phyloP scores from a whole-genome alignment of 768 basidiomycete genomes.

The Sporobolomyces pararoseus region DNA sequence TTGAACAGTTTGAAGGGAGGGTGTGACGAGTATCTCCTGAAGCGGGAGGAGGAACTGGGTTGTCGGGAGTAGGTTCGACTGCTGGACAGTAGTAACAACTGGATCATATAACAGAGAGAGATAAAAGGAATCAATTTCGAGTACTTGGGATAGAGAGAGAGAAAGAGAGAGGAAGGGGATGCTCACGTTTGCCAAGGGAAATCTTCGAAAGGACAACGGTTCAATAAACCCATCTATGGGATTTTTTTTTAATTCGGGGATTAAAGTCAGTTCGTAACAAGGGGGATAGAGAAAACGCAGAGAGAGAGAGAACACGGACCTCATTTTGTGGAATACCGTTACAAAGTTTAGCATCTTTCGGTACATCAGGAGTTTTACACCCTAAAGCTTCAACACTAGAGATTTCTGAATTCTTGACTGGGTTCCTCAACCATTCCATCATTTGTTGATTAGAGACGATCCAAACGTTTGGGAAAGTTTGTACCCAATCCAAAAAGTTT shows the following conservation, averaged over 20 bases:
- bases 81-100: conserved; percentile 70
- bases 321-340: conserved; percentile 72
- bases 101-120: background rate
- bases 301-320: conserved; percentile 31
- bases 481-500: conserved; percentile 75
- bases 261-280: background rate
- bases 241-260: background rate
- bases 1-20: conserved; percentile 60
- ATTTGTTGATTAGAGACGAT: conserved; percentile 49
- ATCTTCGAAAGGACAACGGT: conserved; percentile 64
- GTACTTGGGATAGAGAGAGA: background rate
- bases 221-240: conserved; percentile 60
- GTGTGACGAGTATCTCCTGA: conserved; percentile 50
- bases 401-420: conserved; percentile 63
- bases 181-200: conserved; percentile 76
- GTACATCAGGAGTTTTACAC: conserved; percentile 64
- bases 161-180: background rate
- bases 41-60: conserved; percentile 64
- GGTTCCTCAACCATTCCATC: conserved; percentile 69
- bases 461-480: conserved; percentile 62
- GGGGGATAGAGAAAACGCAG: background rate
- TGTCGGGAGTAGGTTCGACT: conserved; percentile 55
- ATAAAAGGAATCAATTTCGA: background rate
- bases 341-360: conserved; percentile 63
- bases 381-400: conserved; percentile 57